A percentile compares a stretch with the other conserved stretches of the same genome.
These are phyloP conservation scores for Trichoderma gracile DNA, from an alignment of 2,329 filamentous ascomycete species.

Conservation along the genomic window DNA sequence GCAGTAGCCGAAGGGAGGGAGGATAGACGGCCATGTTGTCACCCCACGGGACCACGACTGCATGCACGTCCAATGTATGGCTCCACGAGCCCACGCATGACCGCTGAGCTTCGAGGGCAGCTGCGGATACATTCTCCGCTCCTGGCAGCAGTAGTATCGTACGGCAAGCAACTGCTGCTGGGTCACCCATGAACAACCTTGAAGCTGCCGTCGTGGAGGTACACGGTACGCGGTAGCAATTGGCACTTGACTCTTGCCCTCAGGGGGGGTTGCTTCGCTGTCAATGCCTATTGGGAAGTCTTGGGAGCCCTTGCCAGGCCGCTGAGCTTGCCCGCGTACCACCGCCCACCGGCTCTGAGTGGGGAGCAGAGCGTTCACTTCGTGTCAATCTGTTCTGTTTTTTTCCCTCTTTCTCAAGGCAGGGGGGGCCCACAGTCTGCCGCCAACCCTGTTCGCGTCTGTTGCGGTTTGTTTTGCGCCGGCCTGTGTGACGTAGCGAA, in stretches of 20 bases:
- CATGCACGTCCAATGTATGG: constrained; percentile 35
- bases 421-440: constrained; percentile 12
- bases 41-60: constrained; percentile 37
- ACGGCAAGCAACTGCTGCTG: background rate
- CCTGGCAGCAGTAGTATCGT: background rate
- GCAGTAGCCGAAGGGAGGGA: background rate
- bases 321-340: constrained; percentile 10
- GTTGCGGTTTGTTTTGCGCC: constrained; percentile 23
- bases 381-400: background rate
- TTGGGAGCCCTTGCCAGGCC: background rate
- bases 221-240: background rate
- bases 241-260: background rate
- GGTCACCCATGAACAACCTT: background rate
- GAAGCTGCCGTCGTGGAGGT: background rate
- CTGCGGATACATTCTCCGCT: background rate
- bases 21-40: constrained; percentile 6
- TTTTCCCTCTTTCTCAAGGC: background rate
- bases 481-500: constrained; percentile 16
- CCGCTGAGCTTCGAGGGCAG: constrained; percentile 3
- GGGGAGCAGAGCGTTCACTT: constrained; percentile 11
- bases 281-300: background rate
- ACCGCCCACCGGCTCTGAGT: constrained; percentile 12
- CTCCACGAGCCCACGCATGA: constrained; percentile 22
- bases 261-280: background rate
- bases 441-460: constrained; percentile 22